Percentiles rank a stretch among this genome's conserved stretches.
phyloP scores from a whole-genome alignment of 129 eudicot species.

The Flaveria bidentis region DNA sequence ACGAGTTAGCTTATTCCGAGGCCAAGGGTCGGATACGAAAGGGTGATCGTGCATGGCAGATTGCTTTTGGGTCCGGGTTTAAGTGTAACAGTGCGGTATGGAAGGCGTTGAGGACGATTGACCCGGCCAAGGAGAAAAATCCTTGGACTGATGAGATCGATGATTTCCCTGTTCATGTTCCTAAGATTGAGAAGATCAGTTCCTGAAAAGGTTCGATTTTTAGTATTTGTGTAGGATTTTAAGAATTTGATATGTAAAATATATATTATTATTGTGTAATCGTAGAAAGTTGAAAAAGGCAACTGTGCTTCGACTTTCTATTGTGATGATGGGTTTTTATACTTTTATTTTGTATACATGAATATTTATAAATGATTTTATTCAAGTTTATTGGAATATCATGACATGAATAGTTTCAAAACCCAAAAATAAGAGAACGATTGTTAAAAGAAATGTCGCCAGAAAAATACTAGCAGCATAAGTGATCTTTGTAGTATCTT shows the following conservation, averaged over 20 bases:
- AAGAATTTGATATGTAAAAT: background rate
- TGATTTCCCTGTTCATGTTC: constrained; percentile 64
- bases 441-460: too few relatives aligned
- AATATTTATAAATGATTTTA: background rate
- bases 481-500: background rate
- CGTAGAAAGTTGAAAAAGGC: constrained; percentile 30
- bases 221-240: background rate
- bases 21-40: constrained; percentile 70
- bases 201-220: constrained; percentile 23
- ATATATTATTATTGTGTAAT: constrained; percentile 18
- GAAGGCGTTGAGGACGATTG: constrained; percentile 53
- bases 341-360: background rate
- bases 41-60: constrained; percentile 63
- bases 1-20: constrained; percentile 60
- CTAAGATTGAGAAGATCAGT: constrained; percentile 39
- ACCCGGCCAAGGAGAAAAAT: constrained; percentile 50
- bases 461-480: too few relatives aligned
- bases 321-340: background rate
- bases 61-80: constrained; percentile 59
- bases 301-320: constrained; percentile 28
- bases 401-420: background rate
- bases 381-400: background rate
- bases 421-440: too few relatives aligned
- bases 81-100: constrained; percentile 56
- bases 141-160: constrained; percentile 60